A percentile compares a stretch with the other conserved stretches of the same genome.
Evolutionary conservation across 257 asterid genomes (phyloP).

Genomic region (Catharanthus roseus): DNA sequence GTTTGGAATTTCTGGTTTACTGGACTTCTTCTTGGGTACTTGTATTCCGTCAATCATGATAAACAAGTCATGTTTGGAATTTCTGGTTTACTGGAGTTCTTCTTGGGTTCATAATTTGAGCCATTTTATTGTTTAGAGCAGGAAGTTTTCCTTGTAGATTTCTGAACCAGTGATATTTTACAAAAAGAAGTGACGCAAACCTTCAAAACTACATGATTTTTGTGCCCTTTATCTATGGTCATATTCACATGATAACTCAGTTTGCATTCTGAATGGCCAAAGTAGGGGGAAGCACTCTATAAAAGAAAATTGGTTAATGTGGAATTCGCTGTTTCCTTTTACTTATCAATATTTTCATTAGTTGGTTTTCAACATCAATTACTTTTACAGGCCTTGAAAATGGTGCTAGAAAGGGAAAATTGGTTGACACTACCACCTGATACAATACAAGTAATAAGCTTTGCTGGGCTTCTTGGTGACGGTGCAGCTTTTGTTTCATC

Average conservation of each 20-base stretch:
- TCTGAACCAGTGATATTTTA: background rate
- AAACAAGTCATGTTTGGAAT: background rate
- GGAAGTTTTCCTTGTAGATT: background rate
- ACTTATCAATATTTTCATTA: constrained; percentile 7
- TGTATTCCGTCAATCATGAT: background rate
- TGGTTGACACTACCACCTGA: constrained; percentile 92
- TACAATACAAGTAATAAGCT: constrained; percentile 79
- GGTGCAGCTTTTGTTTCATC: constrained; percentile 93
- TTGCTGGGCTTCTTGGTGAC: constrained; percentile 94
- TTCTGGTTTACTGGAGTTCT: background rate
- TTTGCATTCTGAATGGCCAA: background rate
- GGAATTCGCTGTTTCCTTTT: constrained; percentile 12
- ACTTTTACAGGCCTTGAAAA: constrained; percentile 80
- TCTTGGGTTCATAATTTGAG: background rate
- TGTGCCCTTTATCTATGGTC: background rate
- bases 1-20: background rate
- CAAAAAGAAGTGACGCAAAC: background rate
- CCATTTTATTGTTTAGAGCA: background rate
- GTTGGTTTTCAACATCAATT: constrained; percentile 20
- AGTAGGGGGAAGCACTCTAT: background rate
- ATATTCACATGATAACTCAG: background rate
- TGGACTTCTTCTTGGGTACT: background rate
- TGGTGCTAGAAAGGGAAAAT: constrained; percentile 96
- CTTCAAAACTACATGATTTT: background rate
- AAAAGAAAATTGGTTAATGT: background rate